Evolutionary conservation across 1,139 yeast genomes (phyloP).

Genomic region (Candida pseudoviswanathii): DNA sequence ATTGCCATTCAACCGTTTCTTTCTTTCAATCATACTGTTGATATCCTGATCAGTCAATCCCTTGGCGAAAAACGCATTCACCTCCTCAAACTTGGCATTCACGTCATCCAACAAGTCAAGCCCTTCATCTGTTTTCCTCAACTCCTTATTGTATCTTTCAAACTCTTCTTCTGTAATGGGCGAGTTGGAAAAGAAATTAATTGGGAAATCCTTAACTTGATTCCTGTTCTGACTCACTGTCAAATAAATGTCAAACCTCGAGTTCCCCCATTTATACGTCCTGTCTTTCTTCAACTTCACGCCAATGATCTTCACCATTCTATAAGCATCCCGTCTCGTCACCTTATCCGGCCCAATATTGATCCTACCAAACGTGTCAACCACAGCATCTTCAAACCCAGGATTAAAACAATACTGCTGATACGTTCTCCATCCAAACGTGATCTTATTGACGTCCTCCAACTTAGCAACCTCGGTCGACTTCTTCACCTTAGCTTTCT

Average conservation of each 20-base stretch:
- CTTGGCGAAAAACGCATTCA: slow-evolving; percentile 62
- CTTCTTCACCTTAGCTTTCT: slow-evolving; percentile 22
- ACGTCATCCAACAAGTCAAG: slow-evolving; percentile 69
- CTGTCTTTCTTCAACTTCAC: slow-evolving; percentile 55
- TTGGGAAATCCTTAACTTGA: slow-evolving; percentile 72
- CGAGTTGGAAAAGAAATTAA: slow-evolving; percentile 79
- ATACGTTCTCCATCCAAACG: slow-evolving; percentile 76
- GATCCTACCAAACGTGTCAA: slow-evolving; percentile 79
- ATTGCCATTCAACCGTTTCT: slow-evolving; percentile 59
- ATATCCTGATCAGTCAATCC: slow-evolving; percentile 76
- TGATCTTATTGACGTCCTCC: slow-evolving; percentile 66
- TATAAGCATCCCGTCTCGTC: slow-evolving; percentile 67
- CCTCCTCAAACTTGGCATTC: slow-evolving; percentile 63
- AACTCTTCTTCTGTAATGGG: slow-evolving; percentile 70
- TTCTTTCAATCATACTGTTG: slow-evolving; percentile 70
- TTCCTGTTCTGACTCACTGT: slow-evolving; percentile 64
- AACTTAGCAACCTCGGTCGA: slow-evolving; percentile 42
- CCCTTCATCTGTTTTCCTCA: slow-evolving; percentile 59
- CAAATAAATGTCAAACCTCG: slow-evolving; percentile 63
- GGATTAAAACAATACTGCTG: slow-evolving; percentile 81
- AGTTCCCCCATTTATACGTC: slow-evolving; percentile 57
- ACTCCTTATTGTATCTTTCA: slow-evolving; percentile 62
- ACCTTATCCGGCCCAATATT: slow-evolving; percentile 73
- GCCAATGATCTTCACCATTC: slow-evolving; percentile 80
- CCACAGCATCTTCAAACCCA: slow-evolving; percentile 67